Conservation (phyloP, 2,329 filamentous ascomycete species). For the Apiospora sp. region DNA sequence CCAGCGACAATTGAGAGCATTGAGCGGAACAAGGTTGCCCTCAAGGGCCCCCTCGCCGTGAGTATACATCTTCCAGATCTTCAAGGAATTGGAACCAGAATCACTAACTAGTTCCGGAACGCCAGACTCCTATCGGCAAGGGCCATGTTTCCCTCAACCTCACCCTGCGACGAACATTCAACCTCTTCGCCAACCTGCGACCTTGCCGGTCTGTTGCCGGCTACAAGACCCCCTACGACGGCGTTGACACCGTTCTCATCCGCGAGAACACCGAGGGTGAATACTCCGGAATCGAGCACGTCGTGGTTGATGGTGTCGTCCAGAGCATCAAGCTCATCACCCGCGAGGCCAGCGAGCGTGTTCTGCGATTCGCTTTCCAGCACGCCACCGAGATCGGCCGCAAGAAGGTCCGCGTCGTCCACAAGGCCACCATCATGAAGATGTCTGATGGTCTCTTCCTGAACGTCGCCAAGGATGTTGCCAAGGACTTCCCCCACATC, state of each 20-base stretch:
- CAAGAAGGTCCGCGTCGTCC: slow-evolving; percentile 96
- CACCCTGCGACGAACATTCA: slow-evolving; percentile 98
- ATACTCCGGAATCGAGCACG: slow-evolving; percentile 99
- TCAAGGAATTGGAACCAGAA: neutral
- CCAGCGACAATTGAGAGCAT: slow-evolving; percentile 93
- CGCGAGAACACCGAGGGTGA: slow-evolving; percentile 99
- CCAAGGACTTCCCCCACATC: slow-evolving; percentile 94
- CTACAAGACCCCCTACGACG: slow-evolving; percentile 98
- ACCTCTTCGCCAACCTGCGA: slow-evolving; percentile 99
- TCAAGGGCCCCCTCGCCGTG: slow-evolving; percentile 97
- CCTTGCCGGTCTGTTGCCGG: slow-evolving; percentile 96
- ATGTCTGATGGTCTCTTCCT: slow-evolving; percentile 99
- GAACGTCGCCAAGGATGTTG: slow-evolving; percentile 81
- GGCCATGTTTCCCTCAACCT: slow-evolving; percentile 99
- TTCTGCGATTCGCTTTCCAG: slow-evolving; percentile 97
- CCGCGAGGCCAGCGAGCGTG: slow-evolving; percentile 90
- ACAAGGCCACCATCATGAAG: slow-evolving; percentile 99
- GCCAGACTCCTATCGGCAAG: slow-evolving; percentile 91
- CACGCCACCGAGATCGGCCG: slow-evolving; percentile 92
- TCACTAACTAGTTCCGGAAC: slow-evolving; percentile 22
- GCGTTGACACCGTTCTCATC: slow-evolving; percentile 96
- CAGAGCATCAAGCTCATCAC: slow-evolving; percentile 99
- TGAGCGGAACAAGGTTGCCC: slow-evolving; percentile 92
- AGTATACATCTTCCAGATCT: slow-evolving; percentile 42
- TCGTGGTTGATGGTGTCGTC: slow-evolving; percentile 96